Conservation (phyloP, 441 rosid genomes). For the Capsella rubella region DNA sequence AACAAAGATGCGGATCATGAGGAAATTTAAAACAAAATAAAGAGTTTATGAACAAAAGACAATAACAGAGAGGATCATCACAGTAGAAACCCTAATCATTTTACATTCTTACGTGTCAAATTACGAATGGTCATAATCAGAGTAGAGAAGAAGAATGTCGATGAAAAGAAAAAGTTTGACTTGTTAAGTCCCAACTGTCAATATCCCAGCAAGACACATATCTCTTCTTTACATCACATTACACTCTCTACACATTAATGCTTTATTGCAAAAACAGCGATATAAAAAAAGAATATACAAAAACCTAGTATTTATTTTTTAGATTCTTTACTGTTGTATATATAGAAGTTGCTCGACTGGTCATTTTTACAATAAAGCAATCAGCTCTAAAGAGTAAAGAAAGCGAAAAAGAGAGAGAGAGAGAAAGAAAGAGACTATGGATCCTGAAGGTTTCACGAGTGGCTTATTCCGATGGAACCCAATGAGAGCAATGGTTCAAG, state of each 20-base stretch:
- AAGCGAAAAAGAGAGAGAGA: slow-evolving; percentile 4
- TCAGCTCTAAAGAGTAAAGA: slow-evolving; percentile 21
- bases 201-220: slow-evolving; percentile 50
- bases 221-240: slow-evolving; percentile 16
- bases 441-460: slow-evolving; percentile 81
- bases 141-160: slow-evolving; percentile 34
- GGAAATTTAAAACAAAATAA: background rate
- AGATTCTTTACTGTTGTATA: slow-evolving; percentile 47
- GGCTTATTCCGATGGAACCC: slow-evolving; percentile 91
- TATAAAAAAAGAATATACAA: slow-evolving; percentile 23
- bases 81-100: slow-evolving; percentile 33
- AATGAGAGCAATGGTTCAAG: slow-evolving; percentile 53
- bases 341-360: slow-evolving; percentile 38
- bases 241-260: background rate
- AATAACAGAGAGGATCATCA: slow-evolving; percentile 20
- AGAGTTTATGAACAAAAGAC: background rate
- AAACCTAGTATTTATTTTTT: slow-evolving; percentile 51
- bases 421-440: slow-evolving; percentile 49
- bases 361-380: slow-evolving; percentile 44
- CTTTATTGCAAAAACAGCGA: slow-evolving; percentile 34
- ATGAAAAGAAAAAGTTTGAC: slow-evolving; percentile 45
- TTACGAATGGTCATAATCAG: slow-evolving; percentile 32
- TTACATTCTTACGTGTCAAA: slow-evolving; percentile 49
- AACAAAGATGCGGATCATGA: background rate
- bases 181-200: slow-evolving; percentile 64